Conservation (phyloP, 352 stramenopile species). For the Phytophthora foliorum region DNA sequence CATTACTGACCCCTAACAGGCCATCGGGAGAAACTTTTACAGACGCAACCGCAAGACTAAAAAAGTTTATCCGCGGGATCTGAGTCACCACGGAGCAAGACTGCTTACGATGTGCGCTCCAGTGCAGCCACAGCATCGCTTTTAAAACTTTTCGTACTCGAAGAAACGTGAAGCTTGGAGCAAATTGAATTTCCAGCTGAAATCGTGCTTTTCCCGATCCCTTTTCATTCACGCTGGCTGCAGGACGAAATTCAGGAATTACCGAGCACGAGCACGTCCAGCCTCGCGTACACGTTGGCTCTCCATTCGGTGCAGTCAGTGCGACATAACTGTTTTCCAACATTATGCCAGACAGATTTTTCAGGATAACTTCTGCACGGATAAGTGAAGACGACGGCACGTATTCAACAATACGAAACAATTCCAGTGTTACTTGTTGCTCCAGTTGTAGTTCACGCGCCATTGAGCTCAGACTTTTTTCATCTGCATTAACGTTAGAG, state of each 20-base stretch:
- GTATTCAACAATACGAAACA: conserved; percentile 50
- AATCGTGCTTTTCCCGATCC: conserved; percentile 21
- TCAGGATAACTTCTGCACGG: conserved; percentile 40
- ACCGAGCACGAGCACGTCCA: conserved; percentile 38
- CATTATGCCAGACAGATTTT: conserved; percentile 28
- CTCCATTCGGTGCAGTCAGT: conserved; percentile 19
- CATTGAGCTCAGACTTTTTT: not conserved
- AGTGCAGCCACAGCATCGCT: conserved; percentile 45
- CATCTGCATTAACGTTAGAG: conserved; percentile 5
- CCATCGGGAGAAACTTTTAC: conserved; percentile 33
- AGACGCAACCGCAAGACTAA: conserved; percentile 25
- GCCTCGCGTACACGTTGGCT: conserved; percentile 8
- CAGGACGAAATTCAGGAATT: conserved; percentile 23
- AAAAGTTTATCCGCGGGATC: conserved; percentile 10
- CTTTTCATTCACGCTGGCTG: not conserved
- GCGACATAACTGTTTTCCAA: conserved; percentile 43
- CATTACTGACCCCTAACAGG: conserved; percentile 11
- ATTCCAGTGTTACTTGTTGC: conserved; percentile 36
- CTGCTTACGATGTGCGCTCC: conserved; percentile 10
- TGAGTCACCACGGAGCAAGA: not conserved
- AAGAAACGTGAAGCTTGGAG: conserved; percentile 36
- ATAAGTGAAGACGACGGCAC: conserved; percentile 46
- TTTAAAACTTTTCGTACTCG: conserved; percentile 28
- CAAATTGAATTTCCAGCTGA: conserved; percentile 38
- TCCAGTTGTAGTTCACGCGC: conserved; percentile 10